phyloP scores from a whole-genome alignment of 2,329 filamentous ascomycete species.

The Xylariales sp. region DNA sequence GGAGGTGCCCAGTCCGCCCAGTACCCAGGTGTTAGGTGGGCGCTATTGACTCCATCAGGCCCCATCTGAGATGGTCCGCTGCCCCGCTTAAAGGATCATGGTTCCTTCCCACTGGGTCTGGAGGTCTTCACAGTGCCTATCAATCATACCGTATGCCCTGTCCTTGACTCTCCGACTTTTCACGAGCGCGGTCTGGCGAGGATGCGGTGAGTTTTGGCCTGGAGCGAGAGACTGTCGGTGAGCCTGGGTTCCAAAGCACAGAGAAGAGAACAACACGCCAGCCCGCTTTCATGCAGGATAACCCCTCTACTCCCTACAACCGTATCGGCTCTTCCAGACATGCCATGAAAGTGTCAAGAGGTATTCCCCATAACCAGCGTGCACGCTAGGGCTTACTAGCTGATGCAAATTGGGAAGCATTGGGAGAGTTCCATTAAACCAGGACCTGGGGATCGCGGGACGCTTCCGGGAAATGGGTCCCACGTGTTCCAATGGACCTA shows the following conservation, averaged over 20 bases:
- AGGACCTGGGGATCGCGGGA: slow-evolving; percentile 19
- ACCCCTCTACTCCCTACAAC: no score
- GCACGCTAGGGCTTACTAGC: no score
- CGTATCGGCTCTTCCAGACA: no score
- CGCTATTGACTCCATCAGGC: slow-evolving; percentile 1
- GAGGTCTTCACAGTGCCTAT: slow-evolving; percentile 1
- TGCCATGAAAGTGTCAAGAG: no score
- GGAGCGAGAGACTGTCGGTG: neutral
- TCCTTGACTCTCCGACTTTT: slow-evolving; percentile 1
- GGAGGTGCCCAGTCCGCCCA: slow-evolving; percentile 1
- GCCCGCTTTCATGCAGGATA: neutral
- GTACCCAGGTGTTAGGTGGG: neutral
- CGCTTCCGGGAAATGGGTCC: slow-evolving; percentile 16
- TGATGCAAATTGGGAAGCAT: no score
- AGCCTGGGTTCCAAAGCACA: no score
- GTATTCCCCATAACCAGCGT: no score
- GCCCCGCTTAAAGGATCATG: slow-evolving; percentile 6
- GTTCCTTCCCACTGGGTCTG: slow-evolving; percentile 5
- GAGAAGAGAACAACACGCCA: no score
- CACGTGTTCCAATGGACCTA: no score
- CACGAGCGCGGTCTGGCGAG: neutral
- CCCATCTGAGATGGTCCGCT: neutral
- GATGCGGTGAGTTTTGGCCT: slow-evolving; percentile 5
- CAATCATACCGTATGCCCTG: neutral
- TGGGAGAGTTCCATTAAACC: slow-evolving; percentile 9